Evolutionary conservation across 306 rosid genomes (phyloP), one percentile per base, ranked within the genome.

Genomic region (Clitoria ternatea): DNA sequence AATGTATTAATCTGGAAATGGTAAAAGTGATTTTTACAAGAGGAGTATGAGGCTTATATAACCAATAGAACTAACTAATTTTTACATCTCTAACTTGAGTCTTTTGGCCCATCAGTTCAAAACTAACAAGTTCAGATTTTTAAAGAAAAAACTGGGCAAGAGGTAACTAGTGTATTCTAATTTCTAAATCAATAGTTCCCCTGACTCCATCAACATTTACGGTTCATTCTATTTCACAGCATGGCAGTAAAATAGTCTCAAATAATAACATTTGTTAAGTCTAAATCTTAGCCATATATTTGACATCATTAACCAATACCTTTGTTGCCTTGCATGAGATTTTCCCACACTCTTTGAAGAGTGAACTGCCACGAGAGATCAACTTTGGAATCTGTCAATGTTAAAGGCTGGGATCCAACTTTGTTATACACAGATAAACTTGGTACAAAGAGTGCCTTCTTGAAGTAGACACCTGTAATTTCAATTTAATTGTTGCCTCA

Each of bases 401-500:
- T 48, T 74, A 63, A 71, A 68, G 83, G 74, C 72, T 87, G 92
- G 26, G 90, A 79, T 61, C 99, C 97, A 36, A 91, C 99, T 84
- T 89, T 91, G 85, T 81, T 43, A 54, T 77, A 85, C 67, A 86
- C 78, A 7, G 96, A 87, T 49, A 75, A 73, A 80, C 90, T 91
- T 61, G 99, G 97, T 72, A 89, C 92, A 72, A 95, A 91, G 18
- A 95, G 90, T 0, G 97, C 99, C 79, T 86, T 91, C 88, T 86
- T 87, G 87, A 95, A 95, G 85, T 82, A 78, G 37, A 95, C 89
- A 80, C 97, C 99, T 95, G 72, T 61, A 73, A 65, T 66, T 61
- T 75, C 70, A 79, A 69, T 47, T 61, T 30, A 64, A 39, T 22
- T 36, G 24, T 60, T 47, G 12, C 47, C 11, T 62, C 17, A 70